phyloP scores from a whole-genome alignment of 2,329 filamentous ascomycete species.

The Talaromyces islandicus region DNA sequence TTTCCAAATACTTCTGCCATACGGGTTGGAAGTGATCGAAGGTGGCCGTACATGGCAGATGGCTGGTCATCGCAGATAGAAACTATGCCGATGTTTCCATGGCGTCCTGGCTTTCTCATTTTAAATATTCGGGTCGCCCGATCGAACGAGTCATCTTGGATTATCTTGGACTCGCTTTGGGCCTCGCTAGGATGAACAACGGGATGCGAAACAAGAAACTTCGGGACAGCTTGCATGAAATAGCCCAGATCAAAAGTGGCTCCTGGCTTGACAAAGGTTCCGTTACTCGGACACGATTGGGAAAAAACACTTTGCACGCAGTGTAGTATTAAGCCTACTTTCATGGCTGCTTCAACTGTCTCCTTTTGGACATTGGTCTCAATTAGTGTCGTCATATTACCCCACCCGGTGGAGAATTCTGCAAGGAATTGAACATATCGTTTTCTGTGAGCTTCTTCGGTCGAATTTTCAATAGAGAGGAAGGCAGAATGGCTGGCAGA shows the following conservation, averaged over 20 bases:
- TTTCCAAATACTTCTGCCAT: conserved; percentile 5
- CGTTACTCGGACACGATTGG: not conserved
- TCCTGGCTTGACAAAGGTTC: not conserved
- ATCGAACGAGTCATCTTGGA: not conserved
- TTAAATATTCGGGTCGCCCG: not conserved
- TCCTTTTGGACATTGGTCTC: not conserved
- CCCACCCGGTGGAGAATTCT: not conserved
- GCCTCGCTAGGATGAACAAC: not conserved
- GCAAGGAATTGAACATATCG: not conserved
- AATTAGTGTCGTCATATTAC: not conserved
- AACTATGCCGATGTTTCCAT: not conserved
- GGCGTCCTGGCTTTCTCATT: not conserved
- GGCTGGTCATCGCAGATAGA: not conserved
- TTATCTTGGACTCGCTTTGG: not conserved
- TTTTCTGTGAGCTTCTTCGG: not conserved
- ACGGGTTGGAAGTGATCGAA: not conserved
- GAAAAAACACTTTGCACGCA: not conserved
- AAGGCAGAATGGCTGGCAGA: not conserved
- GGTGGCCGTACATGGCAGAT: not conserved
- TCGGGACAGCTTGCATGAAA: not conserved
- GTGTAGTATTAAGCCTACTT: not conserved
- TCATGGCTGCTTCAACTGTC: not conserved
- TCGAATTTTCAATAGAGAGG: not conserved
- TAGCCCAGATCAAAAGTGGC: not conserved
- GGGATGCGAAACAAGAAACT: not conserved